phyloP scores from a whole-genome alignment of 2,329 filamentous ascomycete genomes.

The Xylariaceae sp. region DNA sequence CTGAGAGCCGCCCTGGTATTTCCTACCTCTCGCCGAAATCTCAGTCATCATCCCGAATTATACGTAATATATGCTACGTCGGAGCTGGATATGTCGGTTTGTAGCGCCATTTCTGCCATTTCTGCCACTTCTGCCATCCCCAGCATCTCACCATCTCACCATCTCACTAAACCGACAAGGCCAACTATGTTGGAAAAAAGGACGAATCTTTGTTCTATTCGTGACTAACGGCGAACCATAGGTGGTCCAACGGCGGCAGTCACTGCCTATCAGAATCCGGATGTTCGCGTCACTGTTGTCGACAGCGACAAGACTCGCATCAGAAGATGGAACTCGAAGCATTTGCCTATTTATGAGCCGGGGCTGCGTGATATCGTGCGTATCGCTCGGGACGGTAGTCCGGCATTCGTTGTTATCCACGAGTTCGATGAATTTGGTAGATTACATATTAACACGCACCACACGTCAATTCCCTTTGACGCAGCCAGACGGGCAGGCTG shows the following conservation, averaged over 20 bases:
- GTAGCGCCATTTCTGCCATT: background rate
- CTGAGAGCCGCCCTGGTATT: constrained; percentile 12
- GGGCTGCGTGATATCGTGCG: constrained; percentile 63
- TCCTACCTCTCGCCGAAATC: constrained; percentile 2
- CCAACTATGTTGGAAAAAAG: no score
- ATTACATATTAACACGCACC: constrained; percentile 30
- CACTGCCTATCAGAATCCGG: constrained; percentile 66
- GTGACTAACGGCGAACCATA: background rate
- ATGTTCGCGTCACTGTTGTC: constrained; percentile 67
- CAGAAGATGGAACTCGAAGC: constrained; percentile 64
- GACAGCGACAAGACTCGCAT: constrained; percentile 63
- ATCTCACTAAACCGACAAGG: no score
- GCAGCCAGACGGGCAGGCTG: constrained; percentile 30
- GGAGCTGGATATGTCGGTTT: constrained; percentile 37
- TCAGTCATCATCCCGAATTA: constrained; percentile 8
- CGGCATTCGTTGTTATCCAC: constrained; percentile 37
- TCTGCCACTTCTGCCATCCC: no score
- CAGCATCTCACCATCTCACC: no score
- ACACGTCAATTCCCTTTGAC: constrained; percentile 26
- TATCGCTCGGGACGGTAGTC: constrained; percentile 54
- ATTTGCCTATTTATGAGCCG: constrained; percentile 72
- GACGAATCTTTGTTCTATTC: background rate
- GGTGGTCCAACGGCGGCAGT: constrained; percentile 72
- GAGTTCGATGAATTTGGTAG: constrained; percentile 28
- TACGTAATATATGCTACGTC: constrained; percentile 36